Conservation (phyloP, 495 filamentous ascomycete genomes). For the Trichoderma asperelloides region DNA sequence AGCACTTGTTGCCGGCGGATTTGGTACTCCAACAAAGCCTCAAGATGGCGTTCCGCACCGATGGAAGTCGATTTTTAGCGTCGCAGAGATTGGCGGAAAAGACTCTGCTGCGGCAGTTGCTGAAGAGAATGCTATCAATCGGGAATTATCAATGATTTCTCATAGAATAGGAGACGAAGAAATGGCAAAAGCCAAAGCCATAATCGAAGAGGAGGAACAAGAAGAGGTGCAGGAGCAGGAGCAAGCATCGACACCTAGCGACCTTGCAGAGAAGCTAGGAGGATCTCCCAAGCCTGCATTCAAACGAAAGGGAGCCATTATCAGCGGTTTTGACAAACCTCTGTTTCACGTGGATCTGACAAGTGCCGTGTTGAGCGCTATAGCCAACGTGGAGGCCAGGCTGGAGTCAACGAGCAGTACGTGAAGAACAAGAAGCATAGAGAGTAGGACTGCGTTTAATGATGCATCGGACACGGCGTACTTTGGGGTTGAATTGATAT, state of each 20-base stretch:
- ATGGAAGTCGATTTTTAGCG: constrained; percentile 95
- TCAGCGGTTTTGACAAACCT: constrained; percentile 74
- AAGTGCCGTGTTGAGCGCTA: constrained; percentile 80
- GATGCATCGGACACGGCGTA: not conserved
- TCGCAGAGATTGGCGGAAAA: constrained; percentile 75
- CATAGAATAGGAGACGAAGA: constrained; percentile 27
- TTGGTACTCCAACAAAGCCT: constrained; percentile 68
- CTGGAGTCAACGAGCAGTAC: constrained; percentile 15
- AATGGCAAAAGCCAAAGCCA: constrained; percentile 4
- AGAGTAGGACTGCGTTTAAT: not conserved
- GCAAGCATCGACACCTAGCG: not conserved
- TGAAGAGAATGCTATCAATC: constrained; percentile 48
- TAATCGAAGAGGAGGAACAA: not conserved
- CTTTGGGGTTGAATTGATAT: not conserved
- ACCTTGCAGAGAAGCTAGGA: not conserved
- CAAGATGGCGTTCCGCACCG: constrained; percentile 46
- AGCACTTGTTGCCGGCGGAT: constrained; percentile 82
- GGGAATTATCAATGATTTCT: not conserved
- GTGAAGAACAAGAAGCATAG: not conserved
- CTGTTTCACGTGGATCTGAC: constrained; percentile 94
- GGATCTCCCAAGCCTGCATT: constrained; percentile 3
- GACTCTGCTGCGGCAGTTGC: constrained; percentile 53
- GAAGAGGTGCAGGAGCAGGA: constrained; percentile 3
- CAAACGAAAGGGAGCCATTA: constrained; percentile 9
- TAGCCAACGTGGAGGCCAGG: constrained; percentile 61